Base-by-base conservation (phyloP, 805 yeast genomes). In the Saccharomycopsis javanensis region DNA sequence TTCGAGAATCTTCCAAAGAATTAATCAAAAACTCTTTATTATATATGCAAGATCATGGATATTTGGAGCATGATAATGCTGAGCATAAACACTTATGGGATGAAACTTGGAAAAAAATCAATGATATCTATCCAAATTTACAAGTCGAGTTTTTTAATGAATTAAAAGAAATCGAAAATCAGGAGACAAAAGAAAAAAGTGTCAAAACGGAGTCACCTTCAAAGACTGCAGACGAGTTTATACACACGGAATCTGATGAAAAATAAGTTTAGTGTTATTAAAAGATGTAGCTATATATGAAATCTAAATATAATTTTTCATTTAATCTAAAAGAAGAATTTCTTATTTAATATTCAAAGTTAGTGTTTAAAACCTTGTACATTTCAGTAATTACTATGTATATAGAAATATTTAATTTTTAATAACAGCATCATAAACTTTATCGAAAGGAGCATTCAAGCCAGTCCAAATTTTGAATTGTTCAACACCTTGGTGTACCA, bases 401-500 rank as follows among this genome's bases (percentile, higher is more conserved):
- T 11, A 42, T 15, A 42, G 2, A 20, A 42, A 3, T 42, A 42
- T 42, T 46, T 35, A 57, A 28, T 34, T 48, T 8, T 53, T 23
- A 15, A 55, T 34, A 54, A 86, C 92, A 31, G 88, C 89, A 18
- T 79, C 74, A 63, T 78, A 81, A 51, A 85, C 77, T 20, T 77
- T 79, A 33, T 75, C 69, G 69, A 81, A 85, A 20, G 90, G 88
- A 3, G 91, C 84, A 28, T 65, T 70, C 53, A 76, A 68, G 0
- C 86, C 85, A 10, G 86, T 88, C 85, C 95, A 92, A 57, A 81
- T 71, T 61, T 77, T 72, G 68, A 91, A 90, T 72, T 94, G 99
- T 62, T 79, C 88, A 53, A 87, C 83, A 52, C 97, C 99, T 72
- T 94, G 99, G 71, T 87, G 83, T 16, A 91, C 90, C 62, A 94